Evolutionary conservation across 2,329 filamentous ascomycete species (phyloP).

Genomic region (Bipolaris gigantea): DNA sequence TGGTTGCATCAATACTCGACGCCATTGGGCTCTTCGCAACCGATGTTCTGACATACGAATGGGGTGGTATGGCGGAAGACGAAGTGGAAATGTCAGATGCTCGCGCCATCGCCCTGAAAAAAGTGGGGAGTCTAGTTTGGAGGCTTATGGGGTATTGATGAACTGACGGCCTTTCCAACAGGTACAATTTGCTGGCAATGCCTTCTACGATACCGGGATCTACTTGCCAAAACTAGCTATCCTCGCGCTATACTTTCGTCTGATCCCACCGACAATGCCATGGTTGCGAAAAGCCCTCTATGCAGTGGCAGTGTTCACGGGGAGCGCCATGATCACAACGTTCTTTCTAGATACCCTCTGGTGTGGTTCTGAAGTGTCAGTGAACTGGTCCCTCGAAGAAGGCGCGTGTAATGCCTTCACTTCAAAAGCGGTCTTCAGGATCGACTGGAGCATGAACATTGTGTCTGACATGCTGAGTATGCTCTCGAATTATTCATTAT

Average conservation of each 20-base stretch:
- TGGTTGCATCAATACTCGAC: constrained; percentile 22
- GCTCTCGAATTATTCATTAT: background rate
- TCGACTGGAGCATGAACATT: constrained; percentile 20
- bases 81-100: constrained; percentile 11
- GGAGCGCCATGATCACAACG: constrained; percentile 17
- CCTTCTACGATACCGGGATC: constrained; percentile 26
- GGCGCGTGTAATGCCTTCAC: constrained; percentile 22
- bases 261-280: constrained; percentile 23
- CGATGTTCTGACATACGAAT: constrained; percentile 24
- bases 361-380: constrained; percentile 21
- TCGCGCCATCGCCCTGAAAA: constrained; percentile 18
- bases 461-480: constrained; percentile 18
- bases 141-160: too few species aligned
- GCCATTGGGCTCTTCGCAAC: constrained; percentile 22
- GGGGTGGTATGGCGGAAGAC: constrained; percentile 23
- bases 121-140: constrained; percentile 3
- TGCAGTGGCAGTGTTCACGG: constrained; percentile 12
- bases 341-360: constrained; percentile 25
- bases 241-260: constrained; percentile 19
- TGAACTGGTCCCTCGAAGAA: constrained; percentile 25
- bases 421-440: constrained; percentile 24
- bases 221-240: constrained; percentile 24
- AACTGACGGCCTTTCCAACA: background rate
- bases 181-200: constrained; percentile 24
- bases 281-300: constrained; percentile 18